Evolutionary conservation across 106 monocot species (phyloP), one percentile per base, ranked within the genome.

Genomic region (Posidonia australis): DNA sequence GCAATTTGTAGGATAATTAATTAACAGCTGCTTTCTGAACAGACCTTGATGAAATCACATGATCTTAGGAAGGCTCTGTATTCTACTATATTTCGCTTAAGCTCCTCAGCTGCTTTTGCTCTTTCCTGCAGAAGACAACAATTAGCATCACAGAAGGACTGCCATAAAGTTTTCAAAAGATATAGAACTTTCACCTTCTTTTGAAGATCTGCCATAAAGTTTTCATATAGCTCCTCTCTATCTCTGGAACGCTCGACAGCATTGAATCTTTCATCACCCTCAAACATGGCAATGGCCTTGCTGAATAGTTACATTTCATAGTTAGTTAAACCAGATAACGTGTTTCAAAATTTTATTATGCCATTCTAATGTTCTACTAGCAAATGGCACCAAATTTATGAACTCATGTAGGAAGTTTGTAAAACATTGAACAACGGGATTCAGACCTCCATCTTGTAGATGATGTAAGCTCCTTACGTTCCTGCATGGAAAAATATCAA

Each of bases 21-120:
- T 5, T 48, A 14, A 48, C 13, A 16, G 18, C 5, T 43, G 30
- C 7, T 14, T 21, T 21, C 22, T 13, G 21, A 55, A 55, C 58
- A 42, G 19, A 96, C 91, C 91, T 99, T 92, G 23, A 99, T 86
- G 57, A 91, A 99, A 28, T 91, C 98, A 58, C 98, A 92, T 44
- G 98, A 91, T 75, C 80, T 82, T 58, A 99, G 81, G 68, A 99
- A 99, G 69, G 77, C 74, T 79, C 71, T 85, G 63, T 83, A 99
- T 54, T 91, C 98, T 1, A 64, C 65, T 62, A 88, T 71, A 65
- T 88, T 74, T 28, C 43, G 71, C 54, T 99, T 99, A 70, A 85
- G 84, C 72, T 85, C 83, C 73, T 92, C 91, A 53, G 74, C 83
- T 65, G 88, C 83, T 73, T 81, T 99, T 68, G 73, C 74, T 68